Base-by-base conservation (phyloP, 1,284 basidiomycete species). In the Puccinia brachypodii region DNA sequence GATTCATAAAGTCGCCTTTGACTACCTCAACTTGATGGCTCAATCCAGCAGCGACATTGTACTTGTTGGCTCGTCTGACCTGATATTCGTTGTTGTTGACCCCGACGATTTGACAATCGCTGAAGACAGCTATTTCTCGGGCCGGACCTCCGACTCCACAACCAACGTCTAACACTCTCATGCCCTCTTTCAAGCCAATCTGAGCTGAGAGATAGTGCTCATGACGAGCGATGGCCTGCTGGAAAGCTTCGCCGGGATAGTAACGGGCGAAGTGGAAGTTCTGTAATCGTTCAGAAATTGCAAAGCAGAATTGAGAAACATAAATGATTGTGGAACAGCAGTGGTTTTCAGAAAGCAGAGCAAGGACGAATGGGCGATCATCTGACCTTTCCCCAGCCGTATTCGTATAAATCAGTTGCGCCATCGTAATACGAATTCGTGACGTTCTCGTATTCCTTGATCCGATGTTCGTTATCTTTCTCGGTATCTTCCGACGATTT, bases 231-330 rank as follows among this genome's bases (percentile, higher is more conserved):
- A 99, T 88, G 69, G 90, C 90, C 86, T 90, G 90, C 83, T 88
- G 87, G 87, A 99, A 98, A 0, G 91, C 91, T 88, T 99, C 97
- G 83, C 96, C 97, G 1, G 58, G 56, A 56, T 82, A 82, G 90
- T 97, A 99, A 58, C 97, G 94, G 80, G 94, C 97, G 88, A 99
- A 99, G 89, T 99, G 96, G 91, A 99, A 99, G 68, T 93, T 96
- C 82, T 92, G 89, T 8, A 90, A 28, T 58, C 16, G 38, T 19
- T 42, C 38, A 42, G 14, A 56, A 56, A 50, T 3, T 3, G 25
- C 14, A 36, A 11, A 31, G 22, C 22, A 31, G 40, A 13, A 33
- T 50, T 31, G 33, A 40, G 22, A 40, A 2, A 42, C 56, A 31
- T 58, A 6, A 58, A 58, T 22, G 25, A 22, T 58, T 58, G 56